A percentile compares a stretch with the other conserved stretches of the same genome.
phyloP scores from a whole-genome alignment of 805 yeast genomes.

The Metschnikowia dekortorum region DNA sequence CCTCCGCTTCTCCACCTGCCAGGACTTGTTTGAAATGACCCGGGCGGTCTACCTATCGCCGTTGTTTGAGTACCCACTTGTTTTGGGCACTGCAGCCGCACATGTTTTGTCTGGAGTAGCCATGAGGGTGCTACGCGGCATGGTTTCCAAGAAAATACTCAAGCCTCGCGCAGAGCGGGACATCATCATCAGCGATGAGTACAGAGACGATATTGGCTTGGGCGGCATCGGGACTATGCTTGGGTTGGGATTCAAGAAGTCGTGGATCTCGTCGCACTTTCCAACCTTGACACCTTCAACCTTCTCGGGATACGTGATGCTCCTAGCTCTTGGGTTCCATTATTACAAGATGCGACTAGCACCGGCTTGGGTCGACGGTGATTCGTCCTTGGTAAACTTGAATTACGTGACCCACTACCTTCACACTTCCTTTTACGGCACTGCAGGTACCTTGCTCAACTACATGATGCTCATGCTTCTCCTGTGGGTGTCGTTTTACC shows the following conservation, averaged over 20 bases:
- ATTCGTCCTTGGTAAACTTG: conserved; percentile 52
- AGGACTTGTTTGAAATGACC: conserved; percentile 55
- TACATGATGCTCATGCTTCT: conserved; percentile 14
- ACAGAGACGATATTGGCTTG: conserved; percentile 49
- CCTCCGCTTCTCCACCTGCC: conserved; percentile 39
- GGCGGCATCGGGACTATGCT: conserved; percentile 56
- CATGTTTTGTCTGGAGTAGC: conserved; percentile 55
- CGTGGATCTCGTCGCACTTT: conserved; percentile 38
- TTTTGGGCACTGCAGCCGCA: conserved; percentile 41
- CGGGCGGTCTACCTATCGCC: conserved; percentile 57
- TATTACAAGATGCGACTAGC: conserved; percentile 41
- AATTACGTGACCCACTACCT: conserved; percentile 41
- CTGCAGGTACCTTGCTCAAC: conserved; percentile 11
- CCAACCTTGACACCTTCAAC: conserved; percentile 53
- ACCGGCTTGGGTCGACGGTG: conserved; percentile 60
- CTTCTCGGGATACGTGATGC: conserved; percentile 54
- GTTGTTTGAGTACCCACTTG: conserved; percentile 43
- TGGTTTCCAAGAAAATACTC: conserved; percentile 10
- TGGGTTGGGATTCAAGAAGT: conserved; percentile 51
- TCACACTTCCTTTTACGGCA: conserved; percentile 11
- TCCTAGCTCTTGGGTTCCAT: conserved; percentile 46
- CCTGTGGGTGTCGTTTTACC: conserved; percentile 40
- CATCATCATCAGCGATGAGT: conserved; percentile 26
- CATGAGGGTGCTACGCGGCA: conserved; percentile 28
- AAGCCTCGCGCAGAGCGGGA: conserved; percentile 5